Base-by-base conservation (phyloP, 805 yeast species). In the Metschnikowia hibisci region DNA sequence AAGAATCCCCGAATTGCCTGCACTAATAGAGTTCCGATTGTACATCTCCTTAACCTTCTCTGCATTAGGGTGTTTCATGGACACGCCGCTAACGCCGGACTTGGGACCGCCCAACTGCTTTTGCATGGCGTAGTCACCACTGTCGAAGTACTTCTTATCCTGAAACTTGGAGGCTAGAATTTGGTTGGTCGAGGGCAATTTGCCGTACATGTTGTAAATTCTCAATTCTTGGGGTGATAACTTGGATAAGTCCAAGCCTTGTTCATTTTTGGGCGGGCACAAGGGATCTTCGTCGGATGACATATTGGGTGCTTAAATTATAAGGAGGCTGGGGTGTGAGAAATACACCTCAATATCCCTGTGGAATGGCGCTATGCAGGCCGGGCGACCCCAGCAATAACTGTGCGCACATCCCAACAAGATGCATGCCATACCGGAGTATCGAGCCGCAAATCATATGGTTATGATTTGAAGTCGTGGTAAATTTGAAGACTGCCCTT, bases 111-210 rank as follows among this genome's bases (percentile, higher is more conserved):
- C 74, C 26, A 64, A 52, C 52, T 69, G 76, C 45, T 70, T 70
- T 44, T 81, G 85, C 76, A 89, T 77, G 9, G 96, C 96, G 63
- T 89, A 89, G 64, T 89, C 97, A 8, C 96, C 96, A 48, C 95
- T 84, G 59, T 89, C 97, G 57, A 89, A 90, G 63, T 85, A 89
- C 68, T 88, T 90, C 55, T 96, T 79, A 51, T 89, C 96, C 63
- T 85, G 86, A 55, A 87, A 68, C 60, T 84, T 87, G 48, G 83
- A 78, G 40, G 84, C 75, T 40, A 89, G 71, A 15, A 89, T 70
- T 50, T 88, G 95, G 44, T 83, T 82, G 44, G 80, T 82, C 22
- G 89, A 77, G 18, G 96, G 97, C 39, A 89, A 68, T 59, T 82
- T 85, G 25, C 96, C 97, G 62, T 90, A 89, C 69, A 89, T 66